These are phyloP conservation scores for Eutrema yunnanense DNA, from an alignment of 345 rosid species.

Conservation along the genomic window DNA sequence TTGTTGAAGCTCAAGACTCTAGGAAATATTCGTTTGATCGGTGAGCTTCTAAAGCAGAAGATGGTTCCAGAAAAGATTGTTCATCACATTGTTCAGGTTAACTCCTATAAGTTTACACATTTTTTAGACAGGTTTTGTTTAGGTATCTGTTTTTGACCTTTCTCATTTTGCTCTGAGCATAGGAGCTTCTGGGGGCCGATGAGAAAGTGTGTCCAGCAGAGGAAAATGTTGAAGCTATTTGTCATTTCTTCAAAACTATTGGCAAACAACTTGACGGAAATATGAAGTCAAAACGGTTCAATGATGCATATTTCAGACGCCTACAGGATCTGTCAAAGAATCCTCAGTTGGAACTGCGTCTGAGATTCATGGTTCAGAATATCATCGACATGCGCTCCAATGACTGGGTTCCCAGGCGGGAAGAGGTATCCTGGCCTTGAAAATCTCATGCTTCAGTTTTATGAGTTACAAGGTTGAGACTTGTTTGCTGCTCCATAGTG, in stretches of 20 bases:
- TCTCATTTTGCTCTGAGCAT: slow-evolving; percentile 12
- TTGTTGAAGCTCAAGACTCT: slow-evolving; percentile 65
- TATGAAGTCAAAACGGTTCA: slow-evolving; percentile 44
- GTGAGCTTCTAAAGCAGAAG: slow-evolving; percentile 86
- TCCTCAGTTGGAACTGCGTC: slow-evolving; percentile 51
- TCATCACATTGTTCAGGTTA: slow-evolving; percentile 79
- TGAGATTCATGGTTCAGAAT: slow-evolving; percentile 74
- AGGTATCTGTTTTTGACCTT: neutral
- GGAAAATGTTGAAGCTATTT: slow-evolving; percentile 87
- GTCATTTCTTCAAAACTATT: slow-evolving; percentile 70
- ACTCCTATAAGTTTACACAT: neutral
- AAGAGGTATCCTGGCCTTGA: slow-evolving; percentile 42
- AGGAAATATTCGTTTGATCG: slow-evolving; percentile 82
- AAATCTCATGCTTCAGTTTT: neutral
- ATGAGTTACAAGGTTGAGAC: neutral
- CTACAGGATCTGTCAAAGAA: slow-evolving; percentile 52
- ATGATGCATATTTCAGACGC: slow-evolving; percentile 52
- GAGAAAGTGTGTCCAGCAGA: slow-evolving; percentile 66
- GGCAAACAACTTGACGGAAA: slow-evolving; percentile 80
- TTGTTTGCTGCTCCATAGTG: neutral
- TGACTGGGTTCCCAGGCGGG: slow-evolving; percentile 68
- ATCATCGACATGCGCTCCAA: slow-evolving; percentile 56
- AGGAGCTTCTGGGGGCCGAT: slow-evolving; percentile 83
- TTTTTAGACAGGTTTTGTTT: neutral
- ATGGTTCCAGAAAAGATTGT: slow-evolving; percentile 81